phyloP scores from a whole-genome alignment of 495 filamentous ascomycete genomes.

The Penicillium argentinense region DNA sequence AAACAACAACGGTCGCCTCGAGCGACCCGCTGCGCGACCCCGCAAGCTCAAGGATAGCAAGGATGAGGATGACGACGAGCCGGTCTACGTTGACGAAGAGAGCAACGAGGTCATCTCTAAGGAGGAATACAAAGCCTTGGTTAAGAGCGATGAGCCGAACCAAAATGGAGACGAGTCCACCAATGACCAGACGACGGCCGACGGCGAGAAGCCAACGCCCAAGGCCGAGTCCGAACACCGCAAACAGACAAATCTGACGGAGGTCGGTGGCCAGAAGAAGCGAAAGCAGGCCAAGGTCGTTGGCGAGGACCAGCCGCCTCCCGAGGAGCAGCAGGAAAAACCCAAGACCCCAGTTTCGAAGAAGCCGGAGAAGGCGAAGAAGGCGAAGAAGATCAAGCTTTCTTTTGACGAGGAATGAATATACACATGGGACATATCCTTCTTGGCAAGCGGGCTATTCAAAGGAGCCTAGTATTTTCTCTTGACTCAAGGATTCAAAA shows the following conservation, averaged over 20 bases:
- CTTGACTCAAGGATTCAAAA: background rate
- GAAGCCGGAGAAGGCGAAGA: slow-evolving; percentile 46
- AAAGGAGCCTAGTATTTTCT: too few relatives aligned
- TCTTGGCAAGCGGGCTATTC: too few relatives aligned
- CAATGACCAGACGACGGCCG: slow-evolving; percentile 8
- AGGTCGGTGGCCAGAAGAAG: slow-evolving; percentile 44
- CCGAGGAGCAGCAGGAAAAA: slow-evolving; percentile 20
- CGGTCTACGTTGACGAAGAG: slow-evolving; percentile 50
- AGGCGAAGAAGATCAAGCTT: slow-evolving; percentile 49
- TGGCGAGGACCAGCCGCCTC: slow-evolving; percentile 31
- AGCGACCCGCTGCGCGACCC: slow-evolving; percentile 42
- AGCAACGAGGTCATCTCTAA: slow-evolving; percentile 50
- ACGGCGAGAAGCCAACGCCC: slow-evolving; percentile 15
- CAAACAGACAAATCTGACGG: slow-evolving; percentile 39
- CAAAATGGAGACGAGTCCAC: slow-evolving; percentile 16
- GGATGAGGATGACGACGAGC: slow-evolving; percentile 46
- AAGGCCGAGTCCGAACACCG: slow-evolving; percentile 17
- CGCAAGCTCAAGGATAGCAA: slow-evolving; percentile 33
- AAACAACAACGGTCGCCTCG: slow-evolving; percentile 37
- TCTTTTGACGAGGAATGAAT: slow-evolving; percentile 42
- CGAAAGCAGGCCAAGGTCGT: slow-evolving; percentile 47
- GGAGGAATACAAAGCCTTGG: slow-evolving; percentile 46
- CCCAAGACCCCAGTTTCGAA: slow-evolving; percentile 25
- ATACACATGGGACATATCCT: too few relatives aligned
- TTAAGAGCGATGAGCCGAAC: slow-evolving; percentile 22